phyloP scores from a whole-genome alignment of 2,329 filamentous ascomycete species.

The Aspergillus aculeatus region DNA sequence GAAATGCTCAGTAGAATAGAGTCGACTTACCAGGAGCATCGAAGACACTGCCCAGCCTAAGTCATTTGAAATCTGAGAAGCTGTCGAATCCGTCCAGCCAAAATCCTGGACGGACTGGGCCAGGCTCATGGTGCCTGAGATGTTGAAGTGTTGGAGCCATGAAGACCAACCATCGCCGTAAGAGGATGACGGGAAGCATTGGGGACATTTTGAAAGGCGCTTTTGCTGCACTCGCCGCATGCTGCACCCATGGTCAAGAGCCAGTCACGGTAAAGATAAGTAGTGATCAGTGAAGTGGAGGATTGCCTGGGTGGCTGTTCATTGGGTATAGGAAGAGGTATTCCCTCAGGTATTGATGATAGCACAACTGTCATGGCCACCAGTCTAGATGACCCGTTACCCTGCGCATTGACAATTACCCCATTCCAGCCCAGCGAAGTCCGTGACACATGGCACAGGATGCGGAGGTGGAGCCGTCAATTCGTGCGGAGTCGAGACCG shows the following conservation, averaged over 20 bases:
- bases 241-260: conserved; percentile 14
- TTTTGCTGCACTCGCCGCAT: conserved; percentile 17
- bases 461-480: not conserved
- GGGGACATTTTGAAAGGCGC: conserved; percentile 19
- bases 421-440: not conserved
- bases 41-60: no score
- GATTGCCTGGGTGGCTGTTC: no score
- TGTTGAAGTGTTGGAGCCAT: no score
- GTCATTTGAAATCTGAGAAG: no score
- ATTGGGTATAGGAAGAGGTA: no score
- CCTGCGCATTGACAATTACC: not conserved
- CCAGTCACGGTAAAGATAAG: not conserved
- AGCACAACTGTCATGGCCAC: not conserved
- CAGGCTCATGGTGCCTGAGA: no score
- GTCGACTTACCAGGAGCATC: no score
- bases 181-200: conserved; percentile 12
- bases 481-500: no score
- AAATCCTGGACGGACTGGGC: no score
- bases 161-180: no score
- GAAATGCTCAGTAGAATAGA: no score
- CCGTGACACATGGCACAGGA: not conserved
- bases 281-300: not conserved
- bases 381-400: not conserved
- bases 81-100: no score
- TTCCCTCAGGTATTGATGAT: not conserved